Conservation (phyloP, 495 filamentous ascomycete species). For the Penicillium odoratum region DNA sequence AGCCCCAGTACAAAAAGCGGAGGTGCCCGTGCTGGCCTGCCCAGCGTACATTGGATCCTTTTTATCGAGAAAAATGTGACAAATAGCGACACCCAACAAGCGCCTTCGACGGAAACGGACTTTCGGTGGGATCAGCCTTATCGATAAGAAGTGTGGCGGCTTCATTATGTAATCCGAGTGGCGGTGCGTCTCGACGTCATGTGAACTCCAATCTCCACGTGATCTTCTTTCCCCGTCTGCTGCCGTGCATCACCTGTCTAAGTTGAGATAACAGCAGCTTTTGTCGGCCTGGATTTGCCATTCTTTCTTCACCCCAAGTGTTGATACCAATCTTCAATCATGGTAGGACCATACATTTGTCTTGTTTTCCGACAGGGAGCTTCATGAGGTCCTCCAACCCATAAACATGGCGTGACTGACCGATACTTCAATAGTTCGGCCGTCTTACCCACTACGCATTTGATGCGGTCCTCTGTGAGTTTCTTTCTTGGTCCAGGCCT, state of each 20-base stretch:
- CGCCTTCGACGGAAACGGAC: conserved; percentile 22
- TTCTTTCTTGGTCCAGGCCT: conserved; percentile 1
- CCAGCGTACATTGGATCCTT: conserved; percentile 30
- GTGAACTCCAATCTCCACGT: conserved; percentile 28
- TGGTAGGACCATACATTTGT: conserved; percentile 19
- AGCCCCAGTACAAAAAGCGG: conserved; percentile 8
- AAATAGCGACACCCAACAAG: conserved; percentile 29
- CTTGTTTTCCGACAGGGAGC: neutral
- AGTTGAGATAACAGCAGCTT: conserved; percentile 5
- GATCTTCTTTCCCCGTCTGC: conserved; percentile 20
- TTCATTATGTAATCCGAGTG: neutral
- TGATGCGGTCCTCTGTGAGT: conserved; percentile 87
- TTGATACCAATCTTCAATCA: conserved; percentile 10
- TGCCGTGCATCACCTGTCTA: conserved; percentile 16
- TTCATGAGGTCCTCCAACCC: neutral
- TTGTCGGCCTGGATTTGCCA: neutral
- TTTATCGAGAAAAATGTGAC: conserved; percentile 29
- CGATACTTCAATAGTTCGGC: conserved; percentile 66
- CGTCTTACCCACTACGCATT: conserved; percentile 92
- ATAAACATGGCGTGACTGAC: conserved; percentile 1
- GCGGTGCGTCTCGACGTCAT: conserved; percentile 24
- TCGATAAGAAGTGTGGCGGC: conserved; percentile 20
- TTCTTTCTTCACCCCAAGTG: neutral
- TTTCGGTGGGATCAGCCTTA: conserved; percentile 29
- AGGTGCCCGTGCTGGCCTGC: conserved; percentile 24